Evolutionary conservation across 305 asterid species (phyloP), one percentile per base, ranked within the genome.

Genomic region (Salvia sclarea): DNA sequence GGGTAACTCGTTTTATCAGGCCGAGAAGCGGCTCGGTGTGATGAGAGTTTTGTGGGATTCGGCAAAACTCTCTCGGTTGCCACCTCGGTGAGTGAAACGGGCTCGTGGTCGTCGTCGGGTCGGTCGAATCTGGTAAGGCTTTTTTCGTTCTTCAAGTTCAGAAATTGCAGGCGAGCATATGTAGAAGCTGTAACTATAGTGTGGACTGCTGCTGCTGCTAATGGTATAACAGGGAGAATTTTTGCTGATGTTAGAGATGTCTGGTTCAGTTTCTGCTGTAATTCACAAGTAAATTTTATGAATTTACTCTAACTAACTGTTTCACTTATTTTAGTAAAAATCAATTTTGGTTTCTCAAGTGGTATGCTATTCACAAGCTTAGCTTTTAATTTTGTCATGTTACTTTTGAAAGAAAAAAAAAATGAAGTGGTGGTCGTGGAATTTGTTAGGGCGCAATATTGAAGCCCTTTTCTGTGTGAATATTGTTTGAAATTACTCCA

Each of bases 11-110:
- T 89, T 82, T 73, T 90, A 82, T 72, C 88, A 89, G 69, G 82
- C 98, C 8, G 90, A 85, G 61, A 80, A 81, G 63, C 76, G 40
- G 25, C 79, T 82, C 64, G 97, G 98, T 37, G 60, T 64, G 70
- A 82, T 86, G 84, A 79, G 88, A 20, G 96, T 89, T 25, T 53
- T 89, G 71, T 94, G 99, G 99, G 91, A 86, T 80, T 71, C 72
- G 30, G 76, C 64, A 71, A 88, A 80, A 58, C 84, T 93, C 31
- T 12, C 75, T 35, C 77, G 71, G 63, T 38, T 82, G 81, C 88
- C 87, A 30, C 53, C 83, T 25, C 71, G 57, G 71, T 83, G 83
- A 84, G 31, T 37, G 52, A 11, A 69, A 76, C 2, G 74, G 48
- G 64, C 35, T 25, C 20, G 11, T 12, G 49, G 22, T 18, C n/a